Conservation (phyloP, 2,329 filamentous ascomycete genomes). For the Fusarium sp. region DNA sequence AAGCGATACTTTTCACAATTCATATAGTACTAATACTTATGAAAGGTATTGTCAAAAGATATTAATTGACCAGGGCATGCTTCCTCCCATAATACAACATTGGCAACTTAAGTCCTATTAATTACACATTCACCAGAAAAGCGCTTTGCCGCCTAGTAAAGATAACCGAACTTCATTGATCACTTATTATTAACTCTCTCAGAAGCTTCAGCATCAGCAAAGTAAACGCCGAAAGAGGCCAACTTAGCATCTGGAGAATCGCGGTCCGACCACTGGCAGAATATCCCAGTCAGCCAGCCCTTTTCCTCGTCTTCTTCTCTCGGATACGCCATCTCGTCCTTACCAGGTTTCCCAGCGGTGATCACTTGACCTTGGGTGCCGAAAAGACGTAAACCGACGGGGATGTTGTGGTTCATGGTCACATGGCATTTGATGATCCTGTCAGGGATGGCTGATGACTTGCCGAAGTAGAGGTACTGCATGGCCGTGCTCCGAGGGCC, state of each 20-base stretch:
- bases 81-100: no score
- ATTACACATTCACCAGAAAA: no score
- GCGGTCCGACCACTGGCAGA: neutral
- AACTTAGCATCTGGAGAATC: neutral
- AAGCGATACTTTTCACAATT: no score
- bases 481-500: neutral
- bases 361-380: rapidly evolving
- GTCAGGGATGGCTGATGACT: rapidly evolving
- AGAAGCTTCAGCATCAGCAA: no score
- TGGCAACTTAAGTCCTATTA: no score
- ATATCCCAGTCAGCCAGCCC: neutral
- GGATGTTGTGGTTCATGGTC: rapidly evolving
- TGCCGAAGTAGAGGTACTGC: neutral
- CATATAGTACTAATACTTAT: no score
- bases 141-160: no score
- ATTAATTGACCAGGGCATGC: no score
- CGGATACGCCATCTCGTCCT: rapidly evolving
- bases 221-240: neutral
- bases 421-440: neutral
- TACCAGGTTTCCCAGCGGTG: neutral
- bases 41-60: no score
- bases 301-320: rapidly evolving
- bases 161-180: no score
- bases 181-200: no score
- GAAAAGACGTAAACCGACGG: neutral